Conservation (phyloP, 768 basidiomycete species). For the Leucogyrophana mollusca region DNA sequence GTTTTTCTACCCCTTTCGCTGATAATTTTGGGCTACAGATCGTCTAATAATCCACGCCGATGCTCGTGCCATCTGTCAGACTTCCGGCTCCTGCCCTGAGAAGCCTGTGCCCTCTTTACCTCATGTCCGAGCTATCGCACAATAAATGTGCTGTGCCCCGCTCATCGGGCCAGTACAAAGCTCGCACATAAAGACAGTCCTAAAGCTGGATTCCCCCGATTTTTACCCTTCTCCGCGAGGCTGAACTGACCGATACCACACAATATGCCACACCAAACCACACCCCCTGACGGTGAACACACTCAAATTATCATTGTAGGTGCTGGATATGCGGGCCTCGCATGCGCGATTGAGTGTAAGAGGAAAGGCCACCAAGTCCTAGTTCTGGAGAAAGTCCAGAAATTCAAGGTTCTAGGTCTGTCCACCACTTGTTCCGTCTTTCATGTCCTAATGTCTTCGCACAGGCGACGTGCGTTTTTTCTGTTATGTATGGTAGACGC, state of each 20-base stretch:
- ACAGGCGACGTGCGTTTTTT: constrained; percentile 13
- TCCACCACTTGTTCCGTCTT: background rate
- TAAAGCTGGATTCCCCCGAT: too few relatives aligned
- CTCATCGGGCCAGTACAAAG: background rate
- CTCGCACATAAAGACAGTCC: too few relatives aligned
- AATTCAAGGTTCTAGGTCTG: constrained; percentile 13
- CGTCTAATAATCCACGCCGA: too few relatives aligned
- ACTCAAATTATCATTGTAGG: constrained; percentile 20
- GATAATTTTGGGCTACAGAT: too few relatives aligned
- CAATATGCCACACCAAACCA: too few relatives aligned
- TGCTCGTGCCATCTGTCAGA: too few relatives aligned
- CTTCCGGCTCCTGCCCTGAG: too few relatives aligned
- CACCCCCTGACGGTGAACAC: too few relatives aligned
- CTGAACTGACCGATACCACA: too few relatives aligned
- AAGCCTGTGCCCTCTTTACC: background rate
- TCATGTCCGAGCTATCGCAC: background rate
- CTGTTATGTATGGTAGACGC: background rate
- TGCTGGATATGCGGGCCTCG: constrained; percentile 27
- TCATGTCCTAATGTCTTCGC: background rate
- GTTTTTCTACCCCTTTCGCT: too few relatives aligned
- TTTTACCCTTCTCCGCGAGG: too few relatives aligned
- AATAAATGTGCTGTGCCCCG: background rate
- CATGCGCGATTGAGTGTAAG: constrained; percentile 26
- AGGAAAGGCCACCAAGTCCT: constrained; percentile 18
- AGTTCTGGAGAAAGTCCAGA: constrained; percentile 18